These are phyloP conservation scores for Adiantum capillusveneris DNA, from an alignment of 75 land plant genomes.

Conservation along the genomic window DNA sequence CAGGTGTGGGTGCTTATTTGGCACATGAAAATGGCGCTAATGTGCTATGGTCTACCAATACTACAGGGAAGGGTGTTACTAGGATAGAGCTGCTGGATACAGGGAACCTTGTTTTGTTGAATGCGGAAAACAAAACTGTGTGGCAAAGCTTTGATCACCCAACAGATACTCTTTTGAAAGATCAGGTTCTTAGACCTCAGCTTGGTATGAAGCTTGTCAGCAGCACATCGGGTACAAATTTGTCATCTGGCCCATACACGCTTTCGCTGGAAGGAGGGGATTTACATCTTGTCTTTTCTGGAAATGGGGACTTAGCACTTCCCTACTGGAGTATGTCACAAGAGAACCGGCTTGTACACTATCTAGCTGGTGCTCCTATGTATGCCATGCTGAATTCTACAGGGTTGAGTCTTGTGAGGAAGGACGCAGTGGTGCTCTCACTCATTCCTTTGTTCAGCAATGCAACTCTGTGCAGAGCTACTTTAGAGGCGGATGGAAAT, in stretches of 20 bases:
- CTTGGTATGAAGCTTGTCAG: background rate
- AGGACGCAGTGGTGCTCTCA: background rate
- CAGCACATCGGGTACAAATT: background rate
- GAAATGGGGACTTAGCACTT: background rate
- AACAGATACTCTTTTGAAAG: constrained; percentile 36
- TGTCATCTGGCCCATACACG: background rate
- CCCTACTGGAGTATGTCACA: constrained; percentile 10
- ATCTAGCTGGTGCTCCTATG: background rate
- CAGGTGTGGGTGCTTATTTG: background rate
- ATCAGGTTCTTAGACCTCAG: background rate
- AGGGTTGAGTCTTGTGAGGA: constrained; percentile 24
- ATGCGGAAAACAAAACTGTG: constrained; percentile 20
- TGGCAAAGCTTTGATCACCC: constrained; percentile 64
- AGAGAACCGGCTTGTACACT: background rate
- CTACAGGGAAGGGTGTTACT: constrained; percentile 1
- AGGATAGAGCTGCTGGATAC: constrained; percentile 26
- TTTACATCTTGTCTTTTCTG: too few species aligned
- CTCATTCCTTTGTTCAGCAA: background rate
- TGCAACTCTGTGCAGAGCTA: background rate
- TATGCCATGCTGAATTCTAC: constrained; percentile 23
- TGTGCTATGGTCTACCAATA: constrained; percentile 22
- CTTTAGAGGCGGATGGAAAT: constrained; percentile 17
- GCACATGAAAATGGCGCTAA: background rate
- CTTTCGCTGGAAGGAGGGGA: too few species aligned
- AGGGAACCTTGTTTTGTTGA: constrained; percentile 43